Conservation (phyloP, 2,329 filamentous ascomycete species). For the Ceratocystis huliohia region DNA sequence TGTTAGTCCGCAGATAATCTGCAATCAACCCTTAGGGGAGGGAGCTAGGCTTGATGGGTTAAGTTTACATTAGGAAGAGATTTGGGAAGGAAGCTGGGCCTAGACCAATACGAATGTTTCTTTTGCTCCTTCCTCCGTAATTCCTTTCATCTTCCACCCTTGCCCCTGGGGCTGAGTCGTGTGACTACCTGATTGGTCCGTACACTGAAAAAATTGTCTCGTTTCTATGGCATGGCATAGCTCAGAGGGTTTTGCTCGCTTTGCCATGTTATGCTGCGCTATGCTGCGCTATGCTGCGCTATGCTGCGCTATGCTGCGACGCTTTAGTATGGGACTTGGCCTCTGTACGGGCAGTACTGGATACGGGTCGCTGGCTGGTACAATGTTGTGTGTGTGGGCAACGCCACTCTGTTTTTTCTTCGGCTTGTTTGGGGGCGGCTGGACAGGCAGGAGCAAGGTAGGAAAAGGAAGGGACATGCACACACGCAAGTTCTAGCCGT, state of each 20-base stretch:
- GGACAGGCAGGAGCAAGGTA: no score
- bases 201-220: neutral
- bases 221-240: conserved; percentile 12
- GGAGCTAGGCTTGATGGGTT: no score
- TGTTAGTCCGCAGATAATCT: no score
- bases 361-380: no score
- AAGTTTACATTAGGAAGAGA: no score
- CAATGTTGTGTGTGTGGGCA: neutral
- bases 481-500: neutral
- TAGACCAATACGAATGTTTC: conserved; percentile 5
- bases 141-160: conserved; percentile 7
- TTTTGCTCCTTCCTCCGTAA: conserved; percentile 5
- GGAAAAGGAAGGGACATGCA: neutral
- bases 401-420: neutral
- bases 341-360: no score
- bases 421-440: neutral
- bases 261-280: no score
- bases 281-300: no score
- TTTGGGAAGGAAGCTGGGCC: neutral
- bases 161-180: conserved; percentile 6
- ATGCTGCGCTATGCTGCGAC: no score
- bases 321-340: no score
- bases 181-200: neutral
- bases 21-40: no score
- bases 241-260: neutral